phyloP scores from a whole-genome alignment of 2,329 filamentous ascomycete species.

The Hymenoscyphus infarciens region DNA sequence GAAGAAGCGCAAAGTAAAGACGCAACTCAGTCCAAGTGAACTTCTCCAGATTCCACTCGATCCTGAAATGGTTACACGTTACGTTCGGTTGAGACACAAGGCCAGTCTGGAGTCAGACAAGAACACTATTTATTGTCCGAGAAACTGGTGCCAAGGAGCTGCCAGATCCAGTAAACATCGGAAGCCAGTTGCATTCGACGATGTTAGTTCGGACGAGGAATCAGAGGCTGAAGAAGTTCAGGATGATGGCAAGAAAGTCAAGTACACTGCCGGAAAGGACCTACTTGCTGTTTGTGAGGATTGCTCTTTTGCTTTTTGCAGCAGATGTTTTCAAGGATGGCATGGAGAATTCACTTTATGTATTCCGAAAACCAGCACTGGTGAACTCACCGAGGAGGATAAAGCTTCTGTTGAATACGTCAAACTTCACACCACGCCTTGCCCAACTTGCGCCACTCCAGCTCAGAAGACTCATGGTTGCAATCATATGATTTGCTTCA shows the following conservation, averaged over 20 bases:
- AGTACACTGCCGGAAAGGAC: constrained; percentile 45
- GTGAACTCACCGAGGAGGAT: constrained; percentile 78
- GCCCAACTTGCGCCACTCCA: constrained; percentile 80
- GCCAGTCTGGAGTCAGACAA: constrained; percentile 89
- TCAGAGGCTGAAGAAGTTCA: constrained; percentile 39
- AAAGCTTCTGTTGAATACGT: constrained; percentile 85
- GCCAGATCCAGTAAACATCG: constrained; percentile 72
- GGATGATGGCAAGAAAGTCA: constrained; percentile 18
- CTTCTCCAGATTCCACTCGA: constrained; percentile 72
- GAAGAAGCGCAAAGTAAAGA: constrained; percentile 58
- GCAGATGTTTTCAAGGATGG: constrained; percentile 70
- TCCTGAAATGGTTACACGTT: constrained; percentile 74
- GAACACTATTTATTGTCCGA: constrained; percentile 86
- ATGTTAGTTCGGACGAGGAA: constrained; percentile 56
- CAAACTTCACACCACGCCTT: constrained; percentile 74
- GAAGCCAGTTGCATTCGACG: constrained; percentile 64
- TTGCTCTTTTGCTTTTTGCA: constrained; percentile 86
- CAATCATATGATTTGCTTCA: constrained; percentile 94
- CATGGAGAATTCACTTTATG: constrained; percentile 80
- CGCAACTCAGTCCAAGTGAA: constrained; percentile 75
- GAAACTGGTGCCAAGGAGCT: constrained; percentile 87
- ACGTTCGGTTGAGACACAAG: constrained; percentile 88
- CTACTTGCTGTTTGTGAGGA: constrained; percentile 82
- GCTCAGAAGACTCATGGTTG: constrained; percentile 91
- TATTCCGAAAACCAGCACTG: constrained; percentile 59